Conservation (phyloP, 305 asterid species). For the Fraxinus platypoda region DNA sequence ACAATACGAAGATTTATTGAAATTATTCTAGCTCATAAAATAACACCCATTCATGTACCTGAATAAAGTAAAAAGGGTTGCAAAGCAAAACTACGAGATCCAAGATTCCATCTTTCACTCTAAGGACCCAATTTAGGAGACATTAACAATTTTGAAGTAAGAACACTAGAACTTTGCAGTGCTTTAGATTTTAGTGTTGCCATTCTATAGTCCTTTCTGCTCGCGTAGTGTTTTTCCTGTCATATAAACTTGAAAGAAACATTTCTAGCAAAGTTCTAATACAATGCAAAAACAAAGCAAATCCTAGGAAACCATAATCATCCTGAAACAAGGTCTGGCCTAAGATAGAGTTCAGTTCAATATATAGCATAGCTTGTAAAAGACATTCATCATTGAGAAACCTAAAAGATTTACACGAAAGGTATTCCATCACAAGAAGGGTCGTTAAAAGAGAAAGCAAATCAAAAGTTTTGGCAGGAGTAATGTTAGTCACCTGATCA, state of each 20-base stretch:
- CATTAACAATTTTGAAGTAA: neutral
- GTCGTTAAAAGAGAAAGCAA: conserved; percentile 7
- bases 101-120: neutral
- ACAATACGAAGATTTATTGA: conserved; percentile 5
- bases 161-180: neutral
- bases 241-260: neutral
- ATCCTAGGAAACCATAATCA: neutral
- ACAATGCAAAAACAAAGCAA: neutral
- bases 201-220: neutral
- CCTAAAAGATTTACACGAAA: neutral
- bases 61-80: conserved; percentile 5
- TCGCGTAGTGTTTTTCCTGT: neutral
- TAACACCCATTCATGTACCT: neutral
- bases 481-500: conserved; percentile 65
- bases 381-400: neutral
- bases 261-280: neutral
- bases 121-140: neutral
- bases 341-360: neutral
- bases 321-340: neutral
- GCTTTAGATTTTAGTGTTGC: neutral
- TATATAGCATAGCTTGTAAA: neutral
- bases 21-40: neutral
- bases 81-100: neutral
- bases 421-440: neutral
- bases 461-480: conserved; percentile 17